Percentiles rank a stretch among this genome's conserved stretches.
These are phyloP conservation scores for Myriosclerotinia scirpicola DNA, from an alignment of 2,329 filamentous ascomycete species.

Conservation along the genomic window DNA sequence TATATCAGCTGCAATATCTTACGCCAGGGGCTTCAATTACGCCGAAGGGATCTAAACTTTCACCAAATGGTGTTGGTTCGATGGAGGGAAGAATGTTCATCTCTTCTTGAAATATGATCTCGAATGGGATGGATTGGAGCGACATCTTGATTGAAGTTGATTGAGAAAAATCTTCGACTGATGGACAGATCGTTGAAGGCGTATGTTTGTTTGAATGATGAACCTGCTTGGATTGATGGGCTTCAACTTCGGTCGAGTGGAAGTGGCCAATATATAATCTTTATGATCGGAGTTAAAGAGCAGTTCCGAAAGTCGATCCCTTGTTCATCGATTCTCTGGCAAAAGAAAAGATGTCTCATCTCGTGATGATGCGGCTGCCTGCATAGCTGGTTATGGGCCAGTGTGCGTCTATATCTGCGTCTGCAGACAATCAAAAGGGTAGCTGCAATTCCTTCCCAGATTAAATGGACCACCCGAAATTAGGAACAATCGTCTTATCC, in stretches of 20 bases:
- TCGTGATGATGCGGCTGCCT: constrained; percentile 9
- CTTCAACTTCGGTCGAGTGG: constrained; percentile 7
- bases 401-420: constrained; percentile 12
- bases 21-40: constrained; percentile 20
- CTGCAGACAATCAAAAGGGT: constrained; percentile 14
- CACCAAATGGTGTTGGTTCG: not conserved
- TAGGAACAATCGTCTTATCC: constrained; percentile 8
- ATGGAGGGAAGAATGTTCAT: constrained; percentile 7
- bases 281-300: not conserved
- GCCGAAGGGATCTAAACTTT: constrained; percentile 2
- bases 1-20: not conserved
- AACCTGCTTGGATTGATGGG: constrained; percentile 5
- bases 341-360: constrained; percentile 1
- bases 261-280: constrained; percentile 15
- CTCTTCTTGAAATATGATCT: constrained; percentile 12
- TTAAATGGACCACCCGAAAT: not conserved
- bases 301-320: not conserved
- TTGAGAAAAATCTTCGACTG: not conserved
- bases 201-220: not conserved
- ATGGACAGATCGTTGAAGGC: not conserved
- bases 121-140: constrained; percentile 8
- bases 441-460: constrained; percentile 1
- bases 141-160: constrained; percentile 17
- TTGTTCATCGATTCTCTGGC: not conserved
- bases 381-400: not conserved